These are phyloP conservation scores for Phytophthora podocarpi DNA, from an alignment of 352 stramenopile genomes.

Conservation along the genomic window DNA sequence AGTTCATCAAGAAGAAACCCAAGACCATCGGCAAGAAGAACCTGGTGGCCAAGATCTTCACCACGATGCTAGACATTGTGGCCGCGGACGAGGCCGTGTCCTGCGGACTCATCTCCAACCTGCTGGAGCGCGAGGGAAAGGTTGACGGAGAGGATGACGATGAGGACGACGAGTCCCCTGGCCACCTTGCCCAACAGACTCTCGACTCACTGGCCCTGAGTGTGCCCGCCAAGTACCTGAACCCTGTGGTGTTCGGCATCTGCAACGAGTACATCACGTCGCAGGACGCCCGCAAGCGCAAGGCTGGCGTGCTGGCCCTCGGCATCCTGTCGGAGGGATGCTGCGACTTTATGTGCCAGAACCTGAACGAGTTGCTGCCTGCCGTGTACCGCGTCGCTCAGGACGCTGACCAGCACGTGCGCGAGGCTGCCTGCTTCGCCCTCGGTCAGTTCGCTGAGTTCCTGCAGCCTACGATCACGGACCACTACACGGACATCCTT, in stretches of 20 bases:
- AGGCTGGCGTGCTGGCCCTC: conserved; percentile 96
- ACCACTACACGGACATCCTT: conserved; percentile 95
- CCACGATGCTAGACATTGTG: conserved; percentile 86
- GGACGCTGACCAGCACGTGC: conserved; percentile 93
- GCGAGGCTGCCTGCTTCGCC: conserved; percentile 97
- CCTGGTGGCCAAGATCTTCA: conserved; percentile 85
- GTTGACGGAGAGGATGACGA: conserved; percentile 65
- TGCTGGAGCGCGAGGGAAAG: conserved; percentile 74
- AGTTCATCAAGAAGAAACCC: conserved; percentile 90
- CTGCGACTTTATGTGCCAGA: conserved; percentile 94
- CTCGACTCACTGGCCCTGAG: conserved; percentile 83
- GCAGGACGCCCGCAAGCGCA: conserved; percentile 90
- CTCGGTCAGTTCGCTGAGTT: conserved; percentile 99
- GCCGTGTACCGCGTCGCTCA: conserved; percentile 91
- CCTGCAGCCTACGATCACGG: conserved; percentile 96
- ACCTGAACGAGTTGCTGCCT: conserved; percentile 93
- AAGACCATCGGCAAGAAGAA: conserved; percentile 90
- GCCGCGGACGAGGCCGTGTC: conserved; percentile 78
- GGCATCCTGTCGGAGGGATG: conserved; percentile 98
- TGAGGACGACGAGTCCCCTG: conserved; percentile 80
- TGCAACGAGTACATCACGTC: conserved; percentile 92
- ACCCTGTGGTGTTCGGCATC: conserved; percentile 72
- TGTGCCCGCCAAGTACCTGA: conserved; percentile 85
- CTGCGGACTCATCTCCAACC: conserved; percentile 83
- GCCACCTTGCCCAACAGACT: conserved; percentile 85